Conservation (phyloP, 1,139 yeast genomes). For the Nakaseomyces bracarensis region DNA sequence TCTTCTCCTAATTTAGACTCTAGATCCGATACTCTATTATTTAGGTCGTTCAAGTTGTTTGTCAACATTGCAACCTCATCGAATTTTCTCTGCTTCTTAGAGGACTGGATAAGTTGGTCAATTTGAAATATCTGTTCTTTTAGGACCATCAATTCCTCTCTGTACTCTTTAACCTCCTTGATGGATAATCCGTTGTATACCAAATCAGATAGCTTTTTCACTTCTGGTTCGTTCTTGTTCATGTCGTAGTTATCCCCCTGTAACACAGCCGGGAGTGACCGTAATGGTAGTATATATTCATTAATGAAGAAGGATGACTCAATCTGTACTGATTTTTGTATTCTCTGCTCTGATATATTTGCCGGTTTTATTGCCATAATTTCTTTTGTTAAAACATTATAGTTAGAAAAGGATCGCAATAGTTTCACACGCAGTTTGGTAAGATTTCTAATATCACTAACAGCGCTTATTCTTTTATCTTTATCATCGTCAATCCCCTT, state of each 20-base stretch:
- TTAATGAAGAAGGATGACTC: conserved; percentile 45
- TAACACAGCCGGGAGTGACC: conserved; percentile 39
- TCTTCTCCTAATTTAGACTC: conserved; percentile 55
- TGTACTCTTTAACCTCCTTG: conserved; percentile 45
- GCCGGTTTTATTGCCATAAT: conserved; percentile 30
- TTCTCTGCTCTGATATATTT: conserved; percentile 35
- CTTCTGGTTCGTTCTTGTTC: conserved; percentile 15
- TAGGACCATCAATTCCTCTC: conserved; percentile 78
- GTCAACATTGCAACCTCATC: conserved; percentile 65
- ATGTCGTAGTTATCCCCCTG: conserved; percentile 17
- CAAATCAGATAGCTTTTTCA: conserved; percentile 16
- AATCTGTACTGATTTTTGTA: conserved; percentile 41
- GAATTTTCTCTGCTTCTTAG: conserved; percentile 60
- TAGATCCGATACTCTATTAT: conserved; percentile 42
- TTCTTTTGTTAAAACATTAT: conserved; percentile 39
- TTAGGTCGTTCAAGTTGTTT: conserved; percentile 52
- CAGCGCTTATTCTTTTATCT: conserved; percentile 26
- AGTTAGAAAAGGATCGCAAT: conserved; percentile 39
- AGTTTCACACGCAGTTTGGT: conserved; percentile 37
- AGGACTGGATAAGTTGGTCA: conserved; percentile 50
- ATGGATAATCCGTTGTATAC: conserved; percentile 19
- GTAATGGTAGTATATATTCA: conserved; percentile 46
- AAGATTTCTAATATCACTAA: conserved; percentile 32
- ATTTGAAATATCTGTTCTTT: conserved; percentile 76
- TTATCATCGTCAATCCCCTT: conserved; percentile 31